Conservation (phyloP, 257 asterid species). For the Voacanga thouarsii region DNA sequence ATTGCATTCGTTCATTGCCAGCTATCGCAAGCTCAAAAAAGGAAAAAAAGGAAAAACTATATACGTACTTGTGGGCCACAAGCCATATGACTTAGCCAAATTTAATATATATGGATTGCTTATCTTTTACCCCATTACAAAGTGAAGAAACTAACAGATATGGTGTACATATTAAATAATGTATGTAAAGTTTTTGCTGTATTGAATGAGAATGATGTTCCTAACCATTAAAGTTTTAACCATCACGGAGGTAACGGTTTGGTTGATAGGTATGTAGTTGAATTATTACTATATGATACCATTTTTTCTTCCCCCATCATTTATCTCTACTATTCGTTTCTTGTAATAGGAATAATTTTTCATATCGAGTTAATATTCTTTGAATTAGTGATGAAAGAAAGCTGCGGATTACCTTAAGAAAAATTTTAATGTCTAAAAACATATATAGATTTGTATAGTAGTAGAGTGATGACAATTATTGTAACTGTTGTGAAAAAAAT, state of each 20-base stretch:
- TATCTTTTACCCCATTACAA: not conserved
- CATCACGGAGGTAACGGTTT: not conserved
- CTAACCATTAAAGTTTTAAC: not conserved
- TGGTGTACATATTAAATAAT: not conserved
- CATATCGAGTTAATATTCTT: too few species aligned
- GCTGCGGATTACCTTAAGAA: too few species aligned
- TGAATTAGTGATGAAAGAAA: too few species aligned
- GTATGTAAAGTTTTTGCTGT: not conserved
- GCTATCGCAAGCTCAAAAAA: not conserved
- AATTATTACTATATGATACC: too few species aligned
- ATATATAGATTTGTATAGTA: too few species aligned
- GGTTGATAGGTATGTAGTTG: too few species aligned
- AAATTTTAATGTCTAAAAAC: too few species aligned
- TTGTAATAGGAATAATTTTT: too few species aligned
- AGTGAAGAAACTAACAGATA: not conserved
- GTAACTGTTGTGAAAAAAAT: too few species aligned
- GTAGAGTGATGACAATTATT: too few species aligned
- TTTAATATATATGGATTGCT: not conserved
- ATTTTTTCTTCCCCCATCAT: too few species aligned
- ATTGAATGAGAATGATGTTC: conserved; percentile 9
- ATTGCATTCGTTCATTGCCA: not conserved
- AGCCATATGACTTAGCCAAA: not conserved
- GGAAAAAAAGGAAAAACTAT: not conserved
- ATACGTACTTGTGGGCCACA: conserved; percentile 10
- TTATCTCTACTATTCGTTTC: too few species aligned